Base-by-base conservation (phyloP, 2,329 filamentous ascomycete genomes). In the Sclerotinia trifoliorum region DNA sequence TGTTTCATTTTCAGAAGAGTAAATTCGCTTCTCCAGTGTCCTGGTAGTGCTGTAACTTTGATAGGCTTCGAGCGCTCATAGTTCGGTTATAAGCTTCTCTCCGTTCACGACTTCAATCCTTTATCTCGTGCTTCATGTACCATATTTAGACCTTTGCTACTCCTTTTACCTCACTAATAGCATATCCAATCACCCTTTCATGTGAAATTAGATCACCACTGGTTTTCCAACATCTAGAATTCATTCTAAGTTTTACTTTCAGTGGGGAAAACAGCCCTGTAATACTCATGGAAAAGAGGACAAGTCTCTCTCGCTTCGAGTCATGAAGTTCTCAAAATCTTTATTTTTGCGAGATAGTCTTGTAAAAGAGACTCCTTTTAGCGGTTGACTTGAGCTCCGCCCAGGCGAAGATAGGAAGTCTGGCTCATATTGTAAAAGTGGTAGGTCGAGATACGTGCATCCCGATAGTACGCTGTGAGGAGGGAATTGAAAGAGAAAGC, bases 1-100 rank as follows among this genome's bases (percentile, higher is more conserved):
- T 6, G 7, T 35, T 35, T 10, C 5, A 35, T 35, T 6, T 65
- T 71, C 13, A 71, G 48, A 68, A 73, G 68, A 62, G 61, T 70
- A n/a, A 73, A 65, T 65, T 70, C 68, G 11, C 70, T 65, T 49
- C 69, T 72, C 71, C 71, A 75, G 70, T 70, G 68, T 21, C 71
- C 70, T 61, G 70, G 29, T 42, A 73, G 60, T 58, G 69, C 68
- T 44, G 46, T 51, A n/a, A 69, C 65, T 29, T 70, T 61, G 26
- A 29, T 24, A 35, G 54, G 26, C 52, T 35, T 44, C 62, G n/a
- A 29, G 29, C 46, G 5, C 44, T 67, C 54, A 70, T 48, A 42
- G 17, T 24, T 5, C n/a, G n/a, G 24, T 71, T 70, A 65, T 57
- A 71, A 13, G 52, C 61, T n/a, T 60, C 68, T 66, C 55, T 73